These are phyloP conservation scores for Solanum neorickii DNA, from an alignment of 257 asterid species.

Conservation along the genomic window DNA sequence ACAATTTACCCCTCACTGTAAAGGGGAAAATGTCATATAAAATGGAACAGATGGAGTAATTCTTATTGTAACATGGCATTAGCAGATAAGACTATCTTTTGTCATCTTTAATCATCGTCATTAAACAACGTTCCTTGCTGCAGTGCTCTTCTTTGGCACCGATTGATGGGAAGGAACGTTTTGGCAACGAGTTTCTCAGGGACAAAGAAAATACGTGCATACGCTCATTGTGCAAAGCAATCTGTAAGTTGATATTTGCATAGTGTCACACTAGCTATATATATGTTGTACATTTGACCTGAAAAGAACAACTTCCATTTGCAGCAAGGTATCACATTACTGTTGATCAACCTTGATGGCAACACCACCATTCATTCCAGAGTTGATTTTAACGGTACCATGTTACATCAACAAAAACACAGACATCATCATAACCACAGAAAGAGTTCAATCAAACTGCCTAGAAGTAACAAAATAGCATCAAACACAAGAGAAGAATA, in stretches of 20 bases:
- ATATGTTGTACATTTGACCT: background rate
- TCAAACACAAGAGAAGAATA: conserved; percentile 54
- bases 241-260: conserved; percentile 36
- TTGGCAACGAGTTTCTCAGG: conserved; percentile 43
- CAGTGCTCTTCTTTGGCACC: conserved; percentile 95
- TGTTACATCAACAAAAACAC: conserved; percentile 4
- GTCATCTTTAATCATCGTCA: background rate
- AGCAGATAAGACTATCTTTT: background rate
- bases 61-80: background rate
- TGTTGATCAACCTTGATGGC: conserved; percentile 70
- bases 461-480: conserved; percentile 4
- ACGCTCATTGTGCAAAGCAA: conserved; percentile 68
- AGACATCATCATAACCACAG: conserved; percentile 20
- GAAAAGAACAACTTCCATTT: conserved; percentile 1
- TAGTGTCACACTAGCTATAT: background rate
- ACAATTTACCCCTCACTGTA: background rate
- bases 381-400: conserved; percentile 22
- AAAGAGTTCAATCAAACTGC: conserved; percentile 5
- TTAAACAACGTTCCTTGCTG: background rate
- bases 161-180: conserved; percentile 61
- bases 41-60: background rate
- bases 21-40: background rate
- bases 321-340: conserved; percentile 61
- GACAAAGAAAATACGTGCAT: conserved; percentile 48
- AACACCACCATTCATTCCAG: conserved; percentile 25